A percentile compares a stretch with the other conserved stretches of the same genome.
Evolutionary conservation across 352 stramenopile species (phyloP).

Genomic region (Pythium scleroteichum): DNA sequence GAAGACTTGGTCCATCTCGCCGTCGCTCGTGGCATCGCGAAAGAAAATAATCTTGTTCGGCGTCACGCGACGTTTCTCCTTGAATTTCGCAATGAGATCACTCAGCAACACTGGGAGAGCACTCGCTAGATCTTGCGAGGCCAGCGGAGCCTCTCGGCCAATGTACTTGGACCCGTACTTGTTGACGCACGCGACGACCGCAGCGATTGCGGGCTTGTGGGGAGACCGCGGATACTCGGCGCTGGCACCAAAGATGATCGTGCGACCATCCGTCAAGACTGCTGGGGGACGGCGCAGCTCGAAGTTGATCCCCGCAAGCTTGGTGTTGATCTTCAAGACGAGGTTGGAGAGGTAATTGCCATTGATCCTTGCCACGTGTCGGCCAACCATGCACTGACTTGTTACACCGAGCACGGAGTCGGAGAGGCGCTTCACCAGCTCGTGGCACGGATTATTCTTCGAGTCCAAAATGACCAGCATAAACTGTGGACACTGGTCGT

Average conservation of each 20-base stretch:
- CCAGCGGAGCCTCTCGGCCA: neutral
- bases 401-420: neutral
- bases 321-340: slow-evolving; percentile 4
- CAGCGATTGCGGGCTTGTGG: neutral
- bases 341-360: neutral
- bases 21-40: neutral
- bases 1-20: neutral
- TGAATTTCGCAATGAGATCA: no score
- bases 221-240: neutral
- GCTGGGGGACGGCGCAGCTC: neutral
- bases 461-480: slow-evolving; percentile 5
- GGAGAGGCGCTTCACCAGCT: neutral
- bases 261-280: neutral
- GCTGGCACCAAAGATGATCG: slow-evolving; percentile 5
- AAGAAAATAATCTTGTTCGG: slow-evolving; percentile 10
- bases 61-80: neutral
- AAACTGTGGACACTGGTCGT: no score
- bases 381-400: neutral
- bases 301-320: neutral
- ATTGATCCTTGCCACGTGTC: neutral
- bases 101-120: neutral
- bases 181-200: slow-evolving; percentile 4
- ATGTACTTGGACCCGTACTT: slow-evolving; percentile 1
- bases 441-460: neutral
- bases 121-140: neutral